Conservation (phyloP, 768 basidiomycete species). For the Stropharia rugosoannulata region DNA sequence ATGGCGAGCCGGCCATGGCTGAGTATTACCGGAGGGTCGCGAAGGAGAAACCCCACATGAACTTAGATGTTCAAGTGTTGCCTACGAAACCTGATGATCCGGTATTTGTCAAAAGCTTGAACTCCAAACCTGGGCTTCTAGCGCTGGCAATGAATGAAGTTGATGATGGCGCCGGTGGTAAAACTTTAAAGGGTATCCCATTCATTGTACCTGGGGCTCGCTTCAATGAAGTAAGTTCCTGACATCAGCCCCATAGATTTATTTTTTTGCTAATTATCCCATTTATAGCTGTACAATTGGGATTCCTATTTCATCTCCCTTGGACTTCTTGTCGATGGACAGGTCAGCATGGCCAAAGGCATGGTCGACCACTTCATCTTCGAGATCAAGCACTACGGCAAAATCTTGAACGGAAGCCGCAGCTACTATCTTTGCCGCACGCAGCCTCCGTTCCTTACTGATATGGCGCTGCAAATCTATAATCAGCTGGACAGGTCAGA, state of each 20-base stretch:
- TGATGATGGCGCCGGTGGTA: slow-evolving; percentile 74
- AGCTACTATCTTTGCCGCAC: slow-evolving; percentile 94
- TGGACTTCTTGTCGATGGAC: slow-evolving; percentile 92
- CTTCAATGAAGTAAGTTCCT: slow-evolving; percentile 77
- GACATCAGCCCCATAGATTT: not conserved
- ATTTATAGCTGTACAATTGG: slow-evolving; percentile 83
- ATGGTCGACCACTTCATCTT: slow-evolving; percentile 99
- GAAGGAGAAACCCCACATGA: slow-evolving; percentile 88
- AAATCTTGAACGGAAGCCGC: slow-evolving; percentile 94
- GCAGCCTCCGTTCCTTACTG: slow-evolving; percentile 97
- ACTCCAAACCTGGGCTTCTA: slow-evolving; percentile 90
- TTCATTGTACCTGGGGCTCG: slow-evolving; percentile 97
- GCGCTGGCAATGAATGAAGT: slow-evolving; percentile 95
- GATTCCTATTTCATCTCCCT: slow-evolving; percentile 94
- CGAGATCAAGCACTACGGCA: slow-evolving; percentile 97
- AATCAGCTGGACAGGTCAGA: slow-evolving; percentile 91
- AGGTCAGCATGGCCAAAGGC: slow-evolving; percentile 92
- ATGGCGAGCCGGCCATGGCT: slow-evolving; percentile 91
- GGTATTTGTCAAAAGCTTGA: slow-evolving; percentile 86
- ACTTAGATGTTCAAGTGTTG: slow-evolving; percentile 88
- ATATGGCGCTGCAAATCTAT: slow-evolving; percentile 98
- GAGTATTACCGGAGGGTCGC: slow-evolving; percentile 95
- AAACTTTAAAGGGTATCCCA: slow-evolving; percentile 88
- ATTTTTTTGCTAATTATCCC: not conserved
- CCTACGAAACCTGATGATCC: slow-evolving; percentile 88